Evolutionary conservation across 768 basidiomycete genomes (phyloP), one percentile per base, ranked within the genome.

Genomic region (Amyloporia xantha): DNA sequence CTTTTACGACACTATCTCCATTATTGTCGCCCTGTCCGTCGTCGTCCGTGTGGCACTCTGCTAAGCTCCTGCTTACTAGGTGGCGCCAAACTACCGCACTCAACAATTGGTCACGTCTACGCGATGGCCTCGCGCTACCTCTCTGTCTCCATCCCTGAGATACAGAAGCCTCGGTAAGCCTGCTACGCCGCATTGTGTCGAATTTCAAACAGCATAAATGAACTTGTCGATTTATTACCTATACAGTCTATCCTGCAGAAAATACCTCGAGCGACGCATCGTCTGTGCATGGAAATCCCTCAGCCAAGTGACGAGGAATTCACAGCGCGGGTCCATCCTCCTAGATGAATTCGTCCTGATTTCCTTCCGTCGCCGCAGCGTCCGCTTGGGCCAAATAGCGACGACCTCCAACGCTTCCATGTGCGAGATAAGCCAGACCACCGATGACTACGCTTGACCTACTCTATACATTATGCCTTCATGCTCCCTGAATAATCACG

Each of bases 281-380:
- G 63, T 84, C 46, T 66, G 70, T 37, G 69, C 74, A 9, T 85
- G 83, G 83, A 85, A 85, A 59, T 65, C 71, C 33, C 63, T 84
- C 58, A 82, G 81, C 21, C 67, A 71, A 20, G 66, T 68, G 25
- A 71, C 76, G 26, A 78, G 77, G 53, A 79, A 71, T 46, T 68
- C 67, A 27, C 71, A 74, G 21, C 75, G 78, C 36, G 69, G 72
- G 4, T 81, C 82, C 2, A 60, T 75, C 58, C 67, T 82, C 41
- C 74, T 77, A 25, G 71, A 73, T 20, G 81, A 81, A 59, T 84
- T 84, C 61, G 73, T 83, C 56, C 69, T 84, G 51, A 70, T 85
- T 56, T 82, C 76, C 9, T 61, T 72, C 35, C 71, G 74, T 47
- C 72, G 80, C 50, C 78, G 75, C 47, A 82, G 80, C 61, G 62